phyloP scores from a whole-genome alignment of 805 yeast species.

The Candida nemodendra region DNA sequence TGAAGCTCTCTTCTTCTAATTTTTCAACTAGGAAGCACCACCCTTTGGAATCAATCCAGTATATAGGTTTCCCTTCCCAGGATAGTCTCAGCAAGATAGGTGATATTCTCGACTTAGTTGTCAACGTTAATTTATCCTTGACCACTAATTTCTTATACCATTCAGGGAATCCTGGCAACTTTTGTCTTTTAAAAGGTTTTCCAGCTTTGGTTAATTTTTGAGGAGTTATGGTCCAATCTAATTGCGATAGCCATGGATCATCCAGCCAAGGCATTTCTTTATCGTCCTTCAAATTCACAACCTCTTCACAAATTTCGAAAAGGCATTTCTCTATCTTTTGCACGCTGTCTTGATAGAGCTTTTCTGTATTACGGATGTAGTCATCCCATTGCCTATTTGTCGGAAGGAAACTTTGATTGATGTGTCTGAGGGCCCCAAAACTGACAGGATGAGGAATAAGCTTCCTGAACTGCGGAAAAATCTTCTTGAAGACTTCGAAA shows the following conservation, averaged over 20 bases:
- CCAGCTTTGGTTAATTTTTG: conserved; percentile 66
- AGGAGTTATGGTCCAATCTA: conserved; percentile 79
- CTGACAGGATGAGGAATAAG: conserved; percentile 93
- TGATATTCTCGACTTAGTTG: conserved; percentile 71
- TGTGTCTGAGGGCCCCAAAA: conserved; percentile 76
- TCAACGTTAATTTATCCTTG: conserved; percentile 46
- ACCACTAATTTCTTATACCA: conserved; percentile 75
- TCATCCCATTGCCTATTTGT: conserved; percentile 70
- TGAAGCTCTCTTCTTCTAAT: conserved; percentile 35
- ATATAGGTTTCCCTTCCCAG: conserved; percentile 83
- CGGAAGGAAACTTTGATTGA: conserved; percentile 77
- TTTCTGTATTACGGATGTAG: conserved; percentile 70
- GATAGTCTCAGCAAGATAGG: conserved; percentile 72
- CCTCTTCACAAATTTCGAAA: conserved; percentile 55
- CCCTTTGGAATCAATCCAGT: conserved; percentile 77
- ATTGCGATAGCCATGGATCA: conserved; percentile 90
- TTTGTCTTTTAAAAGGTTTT: conserved; percentile 66
- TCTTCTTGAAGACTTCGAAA: conserved; percentile 59
- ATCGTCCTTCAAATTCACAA: conserved; percentile 45
- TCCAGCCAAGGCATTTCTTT: conserved; percentile 41
- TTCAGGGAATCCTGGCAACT: conserved; percentile 85
- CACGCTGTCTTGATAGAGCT: conserved; percentile 57
- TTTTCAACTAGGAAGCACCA: conserved; percentile 80
- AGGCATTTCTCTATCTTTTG: conserved; percentile 57
- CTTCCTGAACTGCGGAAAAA: conserved; percentile 64